phyloP scores from a whole-genome alignment of 192 early-diverging fungal genomes.

The Pilobolus umbonatus region DNA sequence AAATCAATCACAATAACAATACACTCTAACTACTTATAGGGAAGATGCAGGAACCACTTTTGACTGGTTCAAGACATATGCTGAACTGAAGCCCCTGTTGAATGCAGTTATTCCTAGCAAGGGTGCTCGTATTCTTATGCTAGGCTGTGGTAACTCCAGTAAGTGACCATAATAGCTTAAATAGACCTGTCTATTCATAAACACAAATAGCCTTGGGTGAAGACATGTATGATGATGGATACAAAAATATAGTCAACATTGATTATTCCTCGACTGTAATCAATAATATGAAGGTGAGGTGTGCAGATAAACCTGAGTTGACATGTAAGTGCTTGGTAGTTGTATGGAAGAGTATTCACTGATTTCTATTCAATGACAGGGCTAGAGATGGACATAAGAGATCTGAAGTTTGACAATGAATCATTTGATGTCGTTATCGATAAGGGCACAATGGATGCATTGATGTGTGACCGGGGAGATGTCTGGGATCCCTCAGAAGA shows the following conservation, averaged over 20 bases:
- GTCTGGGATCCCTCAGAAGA: constrained; percentile 82
- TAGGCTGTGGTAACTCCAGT: constrained; percentile 85
- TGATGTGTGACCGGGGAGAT: constrained; percentile 82
- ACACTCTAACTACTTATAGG: constrained; percentile 23
- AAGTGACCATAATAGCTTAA: constrained; percentile 7
- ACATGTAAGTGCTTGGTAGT: constrained; percentile 38
- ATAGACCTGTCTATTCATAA: background rate
- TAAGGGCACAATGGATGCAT: constrained; percentile 90
- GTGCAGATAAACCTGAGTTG: constrained; percentile 47
- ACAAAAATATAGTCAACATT: constrained; percentile 68
- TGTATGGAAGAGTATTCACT: background rate
- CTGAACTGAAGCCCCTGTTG: constrained; percentile 62
- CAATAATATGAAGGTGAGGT: constrained; percentile 62
- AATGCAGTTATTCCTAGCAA: constrained; percentile 46
- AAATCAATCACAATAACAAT: too few relatives aligned
- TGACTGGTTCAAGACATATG: constrained; percentile 89
- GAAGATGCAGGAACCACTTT: constrained; percentile 51
- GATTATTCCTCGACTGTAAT: constrained; percentile 80
- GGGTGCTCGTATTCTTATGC: constrained; percentile 66
- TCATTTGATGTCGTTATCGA: constrained; percentile 78
- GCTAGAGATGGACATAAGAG: constrained; percentile 75
- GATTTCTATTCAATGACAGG: constrained; percentile 23
- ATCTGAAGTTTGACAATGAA: constrained; percentile 53
- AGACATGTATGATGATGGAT: constrained; percentile 77
- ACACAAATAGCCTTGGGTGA: constrained; percentile 54